Conservation (phyloP, 2,329 filamentous ascomycete genomes). For the Claviceps monticola region DNA sequence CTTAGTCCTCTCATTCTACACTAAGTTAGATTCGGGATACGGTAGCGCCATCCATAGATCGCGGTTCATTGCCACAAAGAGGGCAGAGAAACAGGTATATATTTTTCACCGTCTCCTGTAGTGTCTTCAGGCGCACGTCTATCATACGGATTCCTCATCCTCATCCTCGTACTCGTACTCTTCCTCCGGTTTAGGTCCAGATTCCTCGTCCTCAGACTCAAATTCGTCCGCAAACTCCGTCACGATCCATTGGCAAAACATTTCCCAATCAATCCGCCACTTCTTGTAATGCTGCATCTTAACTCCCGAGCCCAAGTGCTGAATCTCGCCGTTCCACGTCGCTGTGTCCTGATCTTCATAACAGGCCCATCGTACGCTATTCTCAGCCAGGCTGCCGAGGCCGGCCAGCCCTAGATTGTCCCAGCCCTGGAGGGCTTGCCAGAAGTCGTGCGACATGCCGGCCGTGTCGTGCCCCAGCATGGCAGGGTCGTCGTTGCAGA, state of each 20-base stretch:
- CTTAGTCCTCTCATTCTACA: too few relatives aligned
- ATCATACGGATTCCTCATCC: too few relatives aligned
- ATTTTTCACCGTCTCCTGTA: too few relatives aligned
- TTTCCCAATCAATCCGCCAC: slow-evolving; percentile 75
- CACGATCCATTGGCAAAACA: slow-evolving; percentile 83
- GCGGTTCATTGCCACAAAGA: too few relatives aligned
- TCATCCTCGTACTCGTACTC: too few relatives aligned
- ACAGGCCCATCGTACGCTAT: slow-evolving; percentile 78
- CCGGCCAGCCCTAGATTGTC: slow-evolving; percentile 83
- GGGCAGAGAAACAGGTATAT: too few relatives aligned
- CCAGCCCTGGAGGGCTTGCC: slow-evolving; percentile 79
- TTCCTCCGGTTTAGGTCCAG: background rate
- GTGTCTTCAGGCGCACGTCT: too few relatives aligned
- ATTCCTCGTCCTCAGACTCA: slow-evolving; percentile 14
- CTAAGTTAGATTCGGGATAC: too few relatives aligned
- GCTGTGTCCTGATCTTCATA: slow-evolving; percentile 65
- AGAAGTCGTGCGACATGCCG: slow-evolving; percentile 85
- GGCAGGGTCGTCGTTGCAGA: slow-evolving; percentile 85
- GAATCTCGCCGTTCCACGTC: slow-evolving; percentile 61
- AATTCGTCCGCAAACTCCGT: slow-evolving; percentile 60
- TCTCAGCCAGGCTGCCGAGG: slow-evolving; percentile 77
- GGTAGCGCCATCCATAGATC: too few relatives aligned
- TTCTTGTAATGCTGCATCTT: slow-evolving; percentile 61
- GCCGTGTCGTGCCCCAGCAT: slow-evolving; percentile 73
- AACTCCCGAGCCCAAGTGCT: slow-evolving; percentile 52